Base-by-base conservation (phyloP, 305 asterid species). In the Fraxinus nigra region DNA sequence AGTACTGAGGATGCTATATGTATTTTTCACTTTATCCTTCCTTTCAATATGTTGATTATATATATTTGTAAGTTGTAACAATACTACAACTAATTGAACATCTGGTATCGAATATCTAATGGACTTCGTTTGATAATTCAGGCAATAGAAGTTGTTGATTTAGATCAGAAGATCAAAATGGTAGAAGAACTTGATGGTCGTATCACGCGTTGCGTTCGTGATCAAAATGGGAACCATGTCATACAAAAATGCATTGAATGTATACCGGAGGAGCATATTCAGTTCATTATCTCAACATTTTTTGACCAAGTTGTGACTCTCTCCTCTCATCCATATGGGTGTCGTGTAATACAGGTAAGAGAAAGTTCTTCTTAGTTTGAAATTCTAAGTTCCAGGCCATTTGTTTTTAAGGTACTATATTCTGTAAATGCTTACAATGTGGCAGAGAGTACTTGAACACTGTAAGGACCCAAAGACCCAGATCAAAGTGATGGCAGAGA, bases 101-200 rank as follows among this genome's bases (percentile, higher is more conserved):
- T 69, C 2, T 8, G 73, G 13, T 22, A 9, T 69, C 40, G n/a
- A 61, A 43, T 1, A 34, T 72, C n/a, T 26, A 80, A 20, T 75
- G 20, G 18, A 61, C 65, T 48, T 51, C 84, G 43, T 35, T 61
- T 77, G 54, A 79, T 81, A 72, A 5, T 87, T 82, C 85, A 96
- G 99, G 99, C 98, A 48, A 94, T 96, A 77, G 99, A 96, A 91
- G 99, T 96, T 78, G 98, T 94, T 0, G 98, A 96, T 75, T 90
- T 93, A 85, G 98, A 94, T 87, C 99, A 96, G 87, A 94, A 94
- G 92, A 93, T 93, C 80, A 91, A 90, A 89, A 94, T 96, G 98
- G 98, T 96, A 75, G 93, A 89, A 84, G 99, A 96, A 90, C 95
- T 96, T 65, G 99, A 96, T 80, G 98, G 97, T 70, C 94, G 95